These are phyloP conservation scores for Lumnitzera littorea DNA, from an alignment of 345 rosid genomes.

Conservation along the genomic window DNA sequence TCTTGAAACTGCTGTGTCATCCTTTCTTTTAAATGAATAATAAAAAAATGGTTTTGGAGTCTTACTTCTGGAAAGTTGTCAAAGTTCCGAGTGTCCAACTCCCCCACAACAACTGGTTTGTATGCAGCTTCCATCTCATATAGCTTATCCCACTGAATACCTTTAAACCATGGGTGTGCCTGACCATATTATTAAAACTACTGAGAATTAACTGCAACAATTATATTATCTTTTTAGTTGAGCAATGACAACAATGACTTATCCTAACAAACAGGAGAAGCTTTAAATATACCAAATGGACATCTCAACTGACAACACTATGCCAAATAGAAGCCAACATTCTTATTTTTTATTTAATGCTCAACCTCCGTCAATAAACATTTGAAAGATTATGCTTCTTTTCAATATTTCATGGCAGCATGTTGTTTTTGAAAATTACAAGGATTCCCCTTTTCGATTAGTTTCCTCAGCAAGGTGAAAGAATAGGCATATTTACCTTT, in stretches of 20 bases:
- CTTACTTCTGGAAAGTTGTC: constrained; percentile 97
- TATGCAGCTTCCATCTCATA: constrained; percentile 86
- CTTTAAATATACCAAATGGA: too few relatives aligned
- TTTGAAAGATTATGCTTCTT: not conserved
- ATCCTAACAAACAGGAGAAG: too few relatives aligned
- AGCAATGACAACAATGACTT: not conserved
- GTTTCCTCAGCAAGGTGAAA: too few relatives aligned
- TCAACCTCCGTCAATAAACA: constrained; percentile 1
- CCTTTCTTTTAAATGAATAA: not conserved
- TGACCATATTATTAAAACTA: constrained; percentile 13
- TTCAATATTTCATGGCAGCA: too few relatives aligned
- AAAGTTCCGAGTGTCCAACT: constrained; percentile 92
- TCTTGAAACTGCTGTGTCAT: not conserved
- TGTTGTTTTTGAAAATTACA: too few relatives aligned
- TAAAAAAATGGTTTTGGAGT: constrained; percentile 5
- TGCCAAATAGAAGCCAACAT: too few relatives aligned
- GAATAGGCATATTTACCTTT: constrained; percentile 36
- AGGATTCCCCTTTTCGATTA: too few relatives aligned
- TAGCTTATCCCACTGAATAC: constrained; percentile 74
- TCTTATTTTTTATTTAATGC: not conserved
- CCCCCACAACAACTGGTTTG: constrained; percentile 81
- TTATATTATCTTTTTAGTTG: too few relatives aligned
- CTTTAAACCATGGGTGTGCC: constrained; percentile 79
- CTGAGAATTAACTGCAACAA: not conserved
- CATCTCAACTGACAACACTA: too few relatives aligned